A percentile compares a stretch with the other conserved stretches of the same genome.
Evolutionary conservation across 352 stramenopile species (phyloP).

Genomic region (Globisporangium paddicum): DNA sequence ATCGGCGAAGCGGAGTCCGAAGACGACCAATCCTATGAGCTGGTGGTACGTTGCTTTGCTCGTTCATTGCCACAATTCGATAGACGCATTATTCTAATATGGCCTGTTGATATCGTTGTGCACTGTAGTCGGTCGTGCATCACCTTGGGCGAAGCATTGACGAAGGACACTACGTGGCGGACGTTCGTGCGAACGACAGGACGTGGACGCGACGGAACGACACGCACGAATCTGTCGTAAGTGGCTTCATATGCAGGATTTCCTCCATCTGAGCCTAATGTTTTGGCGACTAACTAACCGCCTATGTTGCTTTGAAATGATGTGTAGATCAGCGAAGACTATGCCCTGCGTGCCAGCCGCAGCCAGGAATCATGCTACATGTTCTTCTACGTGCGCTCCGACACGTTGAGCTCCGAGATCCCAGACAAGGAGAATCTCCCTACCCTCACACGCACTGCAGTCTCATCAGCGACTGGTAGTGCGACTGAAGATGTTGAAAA

Average conservation of each 20-base stretch:
- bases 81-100: slow-evolving; percentile 4
- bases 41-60: slow-evolving; percentile 37
- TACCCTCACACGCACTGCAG: slow-evolving; percentile 9
- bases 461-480: not conserved
- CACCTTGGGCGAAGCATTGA: slow-evolving; percentile 76
- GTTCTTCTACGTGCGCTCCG: slow-evolving; percentile 75
- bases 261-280: not conserved
- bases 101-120: slow-evolving; percentile 4
- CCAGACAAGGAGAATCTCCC: slow-evolving; percentile 68
- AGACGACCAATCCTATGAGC: slow-evolving; percentile 28
- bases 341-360: slow-evolving; percentile 59
- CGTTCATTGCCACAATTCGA: not conserved
- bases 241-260: not conserved
- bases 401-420: slow-evolving; percentile 11
- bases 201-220: slow-evolving; percentile 81
- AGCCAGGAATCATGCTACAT: slow-evolving; percentile 87
- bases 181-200: slow-evolving; percentile 48
- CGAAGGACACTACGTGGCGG: slow-evolving; percentile 82
- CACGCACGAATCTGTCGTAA: slow-evolving; percentile 71
- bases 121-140: slow-evolving; percentile 78
- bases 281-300: too few species aligned
- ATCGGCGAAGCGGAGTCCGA: slow-evolving; percentile 21
- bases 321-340: slow-evolving; percentile 72
- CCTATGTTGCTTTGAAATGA: not conserved
- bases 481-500: slow-evolving; percentile 1